Evolutionary conservation across 2,329 filamentous ascomycete genomes (phyloP).

Genomic region (Fusarium pseudocircinatum): DNA sequence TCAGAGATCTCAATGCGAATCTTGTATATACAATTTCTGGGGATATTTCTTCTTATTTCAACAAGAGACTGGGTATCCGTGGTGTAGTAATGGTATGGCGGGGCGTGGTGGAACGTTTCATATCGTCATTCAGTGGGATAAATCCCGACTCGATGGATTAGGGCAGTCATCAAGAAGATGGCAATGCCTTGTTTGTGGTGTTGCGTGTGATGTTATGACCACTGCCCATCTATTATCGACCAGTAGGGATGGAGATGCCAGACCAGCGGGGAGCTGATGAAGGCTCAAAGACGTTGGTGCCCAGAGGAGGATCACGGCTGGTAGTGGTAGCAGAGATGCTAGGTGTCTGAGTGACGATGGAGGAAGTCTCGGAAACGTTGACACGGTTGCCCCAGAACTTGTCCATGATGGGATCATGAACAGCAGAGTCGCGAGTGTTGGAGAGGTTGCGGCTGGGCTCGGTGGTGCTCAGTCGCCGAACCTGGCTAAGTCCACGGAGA

Average conservation of each 20-base stretch:
- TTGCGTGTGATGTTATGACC: not conserved
- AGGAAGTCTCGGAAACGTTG: slow-evolving; percentile 8
- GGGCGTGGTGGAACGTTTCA: not conserved
- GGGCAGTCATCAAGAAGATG: not conserved
- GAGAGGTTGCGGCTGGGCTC: slow-evolving; percentile 13
- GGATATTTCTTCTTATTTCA: not conserved
- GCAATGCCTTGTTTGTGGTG: not conserved
- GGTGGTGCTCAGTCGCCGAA: slow-evolving; percentile 29
- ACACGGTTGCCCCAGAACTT: slow-evolving; percentile 29
- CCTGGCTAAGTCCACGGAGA: slow-evolving; percentile 19
- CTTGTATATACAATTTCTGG: not conserved
- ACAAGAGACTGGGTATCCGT: not conserved
- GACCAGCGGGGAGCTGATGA: slow-evolving; percentile 38
- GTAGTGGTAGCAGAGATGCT: not conserved
- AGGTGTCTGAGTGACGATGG: not conserved
- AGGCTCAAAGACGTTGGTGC: slow-evolving; percentile 35
- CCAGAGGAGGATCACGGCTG: slow-evolving; percentile 36
- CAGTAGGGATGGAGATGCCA: slow-evolving; percentile 9
- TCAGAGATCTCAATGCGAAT: not conserved
- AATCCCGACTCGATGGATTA: not conserved
- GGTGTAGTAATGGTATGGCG: not conserved
- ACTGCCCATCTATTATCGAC: not conserved
- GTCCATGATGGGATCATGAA: slow-evolving; percentile 39
- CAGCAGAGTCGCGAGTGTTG: slow-evolving; percentile 26
- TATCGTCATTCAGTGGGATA: not conserved